Evolutionary conservation across 2,329 filamentous ascomycete genomes (phyloP), one percentile per base, ranked within the genome.

Genomic region (Neonectria faginata): DNA sequence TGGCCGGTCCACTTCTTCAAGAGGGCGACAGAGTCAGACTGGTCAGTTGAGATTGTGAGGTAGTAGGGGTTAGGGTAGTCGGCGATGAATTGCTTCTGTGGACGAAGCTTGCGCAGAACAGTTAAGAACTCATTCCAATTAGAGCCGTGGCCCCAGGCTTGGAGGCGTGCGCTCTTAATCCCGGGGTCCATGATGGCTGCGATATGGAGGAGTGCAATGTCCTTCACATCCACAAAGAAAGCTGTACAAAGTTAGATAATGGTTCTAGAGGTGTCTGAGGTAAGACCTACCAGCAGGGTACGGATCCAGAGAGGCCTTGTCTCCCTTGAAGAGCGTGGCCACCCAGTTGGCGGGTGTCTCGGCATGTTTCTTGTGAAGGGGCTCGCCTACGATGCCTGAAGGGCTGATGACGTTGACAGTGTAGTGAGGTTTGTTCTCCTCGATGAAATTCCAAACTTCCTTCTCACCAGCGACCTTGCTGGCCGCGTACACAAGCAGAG

Each of bases 391-490:
- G 1, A 73, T 65, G 14, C 42, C 57, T 1, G 45, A 52, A 0
- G 58, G 65, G 12, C 31, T 22, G 8, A 77, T 58, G 4, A 64
- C 59, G 45, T 76, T 77, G 41, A 76, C 57, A 2, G 31, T 48
- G 54, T 74, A 77, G 9, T 66, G 48, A 0, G 69, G 75, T 1
- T 73, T 71, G 8, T 72, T 61, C 18, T 74, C 66, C 3, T 74
- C 63, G 7, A 68, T 55, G 50, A 74, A 76, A 16, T 73, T 74
- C 75, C 75, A 78, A 3, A 77, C 59, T 5, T 67, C 74, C 42
- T 72, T 71, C 58, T 80, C 78, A 2, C 70, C 75, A 11, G 64
- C 67, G 2, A 70, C 64, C 65, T 80, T 80, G 53, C 75, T 75
- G 2, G 76, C 77, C 1, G 66, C 55, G 41, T 80, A 80, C 3